Conservation (phyloP, 148 eudicot species). For the Rhododendron griersonianum region DNA sequence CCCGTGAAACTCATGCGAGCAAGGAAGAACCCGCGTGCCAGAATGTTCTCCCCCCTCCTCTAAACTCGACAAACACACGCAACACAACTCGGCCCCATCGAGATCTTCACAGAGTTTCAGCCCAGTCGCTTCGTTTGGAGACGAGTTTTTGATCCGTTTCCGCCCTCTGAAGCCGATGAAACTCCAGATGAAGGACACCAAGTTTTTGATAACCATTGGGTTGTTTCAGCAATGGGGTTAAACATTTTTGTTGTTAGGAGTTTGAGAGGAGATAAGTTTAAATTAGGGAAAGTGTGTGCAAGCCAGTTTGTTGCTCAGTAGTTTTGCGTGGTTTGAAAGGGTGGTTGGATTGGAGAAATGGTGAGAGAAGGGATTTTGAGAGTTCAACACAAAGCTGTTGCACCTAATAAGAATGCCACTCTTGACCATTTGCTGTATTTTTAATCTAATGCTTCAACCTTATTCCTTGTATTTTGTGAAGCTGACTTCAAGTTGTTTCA, state of each 20-base stretch:
- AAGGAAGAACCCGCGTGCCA: slow-evolving; percentile 43
- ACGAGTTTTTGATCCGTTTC: slow-evolving; percentile 1
- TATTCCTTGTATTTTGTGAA: neutral
- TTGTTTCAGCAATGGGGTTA: neutral
- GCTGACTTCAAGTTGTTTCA: neutral
- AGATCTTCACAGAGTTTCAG: neutral
- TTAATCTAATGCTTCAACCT: neutral
- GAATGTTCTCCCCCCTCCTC: slow-evolving; percentile 26
- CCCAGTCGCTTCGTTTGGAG: neutral
- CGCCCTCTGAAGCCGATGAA: slow-evolving; percentile 19
- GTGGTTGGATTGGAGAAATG: slow-evolving; percentile 20
- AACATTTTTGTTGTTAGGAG: neutral
- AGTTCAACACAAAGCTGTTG: slow-evolving; percentile 33
- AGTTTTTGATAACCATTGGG: slow-evolving; percentile 21
- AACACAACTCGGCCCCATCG: slow-evolving; percentile 32
- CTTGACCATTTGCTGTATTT: slow-evolving; percentile 9
- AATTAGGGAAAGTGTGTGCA: neutral
- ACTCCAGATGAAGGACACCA: slow-evolving; percentile 30
- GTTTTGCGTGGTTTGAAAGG: slow-evolving; percentile 40
- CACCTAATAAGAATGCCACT: slow-evolving; percentile 27
- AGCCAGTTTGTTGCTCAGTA: slow-evolving; percentile 14
- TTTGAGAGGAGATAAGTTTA: neutral
- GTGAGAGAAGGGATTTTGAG: slow-evolving; percentile 20
- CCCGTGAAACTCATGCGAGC: slow-evolving; percentile 61
- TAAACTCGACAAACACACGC: slow-evolving; percentile 65